Conservation (phyloP, 768 basidiomycete species). For the Rhodotorula kratochvilovae region DNA sequence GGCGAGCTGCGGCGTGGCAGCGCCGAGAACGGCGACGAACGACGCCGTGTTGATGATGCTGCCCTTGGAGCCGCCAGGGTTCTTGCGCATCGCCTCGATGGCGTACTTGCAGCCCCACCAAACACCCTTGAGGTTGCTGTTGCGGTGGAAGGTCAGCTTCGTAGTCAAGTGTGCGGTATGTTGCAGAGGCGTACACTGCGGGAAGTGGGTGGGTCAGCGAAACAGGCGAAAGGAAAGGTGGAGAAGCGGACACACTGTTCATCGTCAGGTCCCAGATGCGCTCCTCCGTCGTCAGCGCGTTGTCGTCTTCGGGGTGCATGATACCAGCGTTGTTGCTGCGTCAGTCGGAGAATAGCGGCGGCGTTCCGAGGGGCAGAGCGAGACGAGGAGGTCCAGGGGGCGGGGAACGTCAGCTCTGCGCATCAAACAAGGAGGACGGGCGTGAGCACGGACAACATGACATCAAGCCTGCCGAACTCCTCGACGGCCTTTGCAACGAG, state of each 20-base stretch:
- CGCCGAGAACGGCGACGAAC: conserved; percentile 91
- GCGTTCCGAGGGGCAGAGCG: neutral
- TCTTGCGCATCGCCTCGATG: conserved; percentile 90
- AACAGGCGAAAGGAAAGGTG: neutral
- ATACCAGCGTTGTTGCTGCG: conserved; percentile 60
- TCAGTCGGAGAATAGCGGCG: neutral
- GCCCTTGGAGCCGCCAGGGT: conserved; percentile 68
- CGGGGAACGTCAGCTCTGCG: neutral
- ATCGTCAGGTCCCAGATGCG: conserved; percentile 69
- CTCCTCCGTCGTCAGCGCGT: conserved; percentile 94
- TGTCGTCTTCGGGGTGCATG: conserved; percentile 93
- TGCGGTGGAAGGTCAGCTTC: conserved; percentile 51
- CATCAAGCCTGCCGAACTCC: conserved; percentile 86
- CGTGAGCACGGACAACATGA: conserved; percentile 64
- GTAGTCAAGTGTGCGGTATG: no score
- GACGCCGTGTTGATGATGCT: conserved; percentile 98
- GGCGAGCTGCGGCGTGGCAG: conserved; percentile 96
- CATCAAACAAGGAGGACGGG: neutral
- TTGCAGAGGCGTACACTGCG: conserved; percentile 7
- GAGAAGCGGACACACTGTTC: conserved; percentile 13
- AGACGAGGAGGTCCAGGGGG: neutral
- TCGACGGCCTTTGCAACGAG: conserved; percentile 73
- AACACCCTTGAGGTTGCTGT: conserved; percentile 96
- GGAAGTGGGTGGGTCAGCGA: neutral
- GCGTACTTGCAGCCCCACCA: conserved; percentile 99